Evolutionary conservation across 768 basidiomycete genomes (phyloP), one percentile per base, ranked within the genome.

Genomic region (Phaffia australis): DNA sequence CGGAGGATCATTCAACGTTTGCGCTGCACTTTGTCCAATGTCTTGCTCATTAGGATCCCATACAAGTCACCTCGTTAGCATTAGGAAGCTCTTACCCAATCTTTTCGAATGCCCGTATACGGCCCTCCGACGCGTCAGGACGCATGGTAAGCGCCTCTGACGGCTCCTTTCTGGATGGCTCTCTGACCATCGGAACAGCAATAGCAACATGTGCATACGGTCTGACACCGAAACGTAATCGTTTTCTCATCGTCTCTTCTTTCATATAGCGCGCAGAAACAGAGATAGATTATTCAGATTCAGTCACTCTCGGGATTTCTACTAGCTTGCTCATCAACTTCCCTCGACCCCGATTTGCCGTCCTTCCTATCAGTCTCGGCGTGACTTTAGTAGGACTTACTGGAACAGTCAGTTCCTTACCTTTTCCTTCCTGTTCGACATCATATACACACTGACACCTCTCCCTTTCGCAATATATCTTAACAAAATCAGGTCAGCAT

Each of bases 361-460:
- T 79, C n/a, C 70, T 80, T 18, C 79, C 79, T 19, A 70, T 93
- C 85, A 29, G 81, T 85, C 65, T 97, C 83, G 68, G 94, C 83
- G 29, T 89, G 83, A 65, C 89, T 84, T 76, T 82, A 85, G 65
- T 90, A 84, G 80, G 91, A 85, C 78, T 95, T 87, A 77, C 91
- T 83, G 67, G 87, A 82, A 81, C 80, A 81, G 35, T 90, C 83
- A 49, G 76, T 68, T 16, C 15, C 47, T 27, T 35, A 6, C n/a
- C 56, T 92, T 56, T 87, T 87, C 0, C 84, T 90, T 56, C 86
- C 86, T 0, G 79, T 89, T 55, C 85, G 86, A 18, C 78, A 85
- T 63, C 88, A 89, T 76, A 52, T 63, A n/a, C 66, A 32, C 15
- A 57, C 54, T 23, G 63, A 65, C 52, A 29, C n/a, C 54, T 15